Evolutionary conservation across 179 eudicot genomes (phyloP), one percentile per base, ranked within the genome.

Genomic region (Heliamphora pulchella): DNA sequence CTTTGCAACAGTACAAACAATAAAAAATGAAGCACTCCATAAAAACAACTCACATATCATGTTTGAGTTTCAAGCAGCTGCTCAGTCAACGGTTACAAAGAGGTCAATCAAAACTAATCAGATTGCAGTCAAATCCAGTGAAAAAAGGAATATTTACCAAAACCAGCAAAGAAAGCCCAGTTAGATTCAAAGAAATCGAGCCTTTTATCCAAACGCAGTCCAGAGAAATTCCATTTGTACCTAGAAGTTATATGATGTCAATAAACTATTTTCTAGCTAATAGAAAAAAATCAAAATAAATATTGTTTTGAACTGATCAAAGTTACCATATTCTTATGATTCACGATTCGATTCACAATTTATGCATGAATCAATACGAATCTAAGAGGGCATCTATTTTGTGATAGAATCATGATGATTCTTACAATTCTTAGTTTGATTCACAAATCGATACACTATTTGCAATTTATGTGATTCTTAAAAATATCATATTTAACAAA

Each of bases 131-230:
- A 71, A 67, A 46, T 43, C 48, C 17, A 68, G 83, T n/a, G 71
- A 15, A 71, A 54, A 63, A 80, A 31, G 0, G 82, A 79, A 69
- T 46, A 80, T 80, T 92, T 92, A 96, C 99, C 99, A 88, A 96
- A 96, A 69, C 99, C 99, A 83, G 96, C 94, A 87, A 96, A 96
- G 85, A 96, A 96, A 48, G 98, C 89, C 98, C 99, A 96, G 85
- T 96, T 92, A 63, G 97, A 89, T 87, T 96, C 99, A 71, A 96
- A 96, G 88, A 90, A 96, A 81, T 96, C 93, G 80, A 96, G 89
- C 86, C 99, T 92, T 87, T 79, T 88, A 83, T 87, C 94, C 83
- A 96, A 88, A 80, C 93, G 86, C 82, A 92, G 89, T 81, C 92
- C 98, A 75, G 94, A 88, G 75, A 94, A 88, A 85, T 94, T 96